phyloP scores from a whole-genome alignment of 148 eudicot genomes.

The Spergularia bocconei region DNA sequence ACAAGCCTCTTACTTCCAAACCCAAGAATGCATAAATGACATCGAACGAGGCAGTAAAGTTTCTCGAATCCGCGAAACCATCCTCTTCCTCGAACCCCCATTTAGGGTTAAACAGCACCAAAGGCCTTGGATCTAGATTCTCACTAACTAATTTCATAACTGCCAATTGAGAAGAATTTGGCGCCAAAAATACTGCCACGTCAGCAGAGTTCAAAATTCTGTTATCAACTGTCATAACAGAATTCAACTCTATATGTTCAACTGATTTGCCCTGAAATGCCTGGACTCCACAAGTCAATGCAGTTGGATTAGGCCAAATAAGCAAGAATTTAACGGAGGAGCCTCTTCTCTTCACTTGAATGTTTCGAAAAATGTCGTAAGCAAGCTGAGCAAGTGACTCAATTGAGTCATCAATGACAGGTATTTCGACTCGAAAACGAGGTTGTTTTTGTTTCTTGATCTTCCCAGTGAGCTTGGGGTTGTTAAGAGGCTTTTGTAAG shows the following conservation, averaged over 20 bases:
- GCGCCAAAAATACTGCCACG: constrained; percentile 73
- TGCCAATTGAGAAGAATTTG: constrained; percentile 54
- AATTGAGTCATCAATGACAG: constrained; percentile 66
- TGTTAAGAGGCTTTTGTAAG: constrained; percentile 75
- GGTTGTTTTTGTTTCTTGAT: constrained; percentile 73
- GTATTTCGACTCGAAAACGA: constrained; percentile 74
- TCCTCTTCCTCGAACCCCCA: constrained; percentile 87
- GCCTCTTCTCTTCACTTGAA: constrained; percentile 52
- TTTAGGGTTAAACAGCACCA: constrained; percentile 73
- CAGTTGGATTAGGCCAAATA: constrained; percentile 47
- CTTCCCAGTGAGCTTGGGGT: constrained; percentile 59
- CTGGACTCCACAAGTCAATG: constrained; percentile 35
- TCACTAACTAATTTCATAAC: constrained; percentile 51
- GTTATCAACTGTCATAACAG: constrained; percentile 38
- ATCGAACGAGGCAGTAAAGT: constrained; percentile 68
- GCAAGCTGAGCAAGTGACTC: constrained; percentile 57
- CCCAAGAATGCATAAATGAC: constrained; percentile 91
- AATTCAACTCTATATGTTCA: constrained; percentile 45
- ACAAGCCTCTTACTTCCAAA: constrained; percentile 78
- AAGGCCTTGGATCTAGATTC: constrained; percentile 57
- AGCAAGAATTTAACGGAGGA: constrained; percentile 40
- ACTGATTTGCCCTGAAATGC: constrained; percentile 34
- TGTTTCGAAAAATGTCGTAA: constrained; percentile 48
- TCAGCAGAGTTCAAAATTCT: constrained; percentile 66
- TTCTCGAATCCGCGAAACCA: constrained; percentile 43